Evolutionary conservation across 2,329 filamentous ascomycete species (phyloP).

Genomic region (Knoxdaviesia capensis): DNA sequence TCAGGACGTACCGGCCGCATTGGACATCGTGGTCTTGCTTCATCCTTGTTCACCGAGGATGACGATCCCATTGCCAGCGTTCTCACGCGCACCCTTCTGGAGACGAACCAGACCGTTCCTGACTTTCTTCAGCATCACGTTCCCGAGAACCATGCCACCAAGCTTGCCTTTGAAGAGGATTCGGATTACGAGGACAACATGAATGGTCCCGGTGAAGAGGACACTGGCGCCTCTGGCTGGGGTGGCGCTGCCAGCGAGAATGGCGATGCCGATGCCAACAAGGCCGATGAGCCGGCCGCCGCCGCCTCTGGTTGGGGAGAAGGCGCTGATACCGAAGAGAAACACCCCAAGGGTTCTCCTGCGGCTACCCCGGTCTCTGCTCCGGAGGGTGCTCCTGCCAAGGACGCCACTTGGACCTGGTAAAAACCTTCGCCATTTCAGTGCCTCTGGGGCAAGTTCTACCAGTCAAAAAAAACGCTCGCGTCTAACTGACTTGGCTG

Average conservation of each 20-base stretch:
- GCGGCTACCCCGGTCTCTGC: too few relatives aligned
- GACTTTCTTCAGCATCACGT: constrained; percentile 55
- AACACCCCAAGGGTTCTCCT: too few relatives aligned
- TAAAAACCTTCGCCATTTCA: too few relatives aligned
- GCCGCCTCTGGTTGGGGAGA: constrained; percentile 2
- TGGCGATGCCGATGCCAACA: constrained; percentile 7
- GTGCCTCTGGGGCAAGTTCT: too few relatives aligned
- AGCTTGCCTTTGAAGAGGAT: constrained; percentile 34
- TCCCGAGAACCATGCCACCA: constrained; percentile 29
- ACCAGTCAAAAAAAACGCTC: too few relatives aligned
- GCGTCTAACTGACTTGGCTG: too few relatives aligned
- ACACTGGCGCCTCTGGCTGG: constrained; percentile 5
- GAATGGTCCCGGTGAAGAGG: constrained; percentile 68
- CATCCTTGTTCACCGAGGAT: constrained; percentile 68
- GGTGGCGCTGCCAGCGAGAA: constrained; percentile 5
- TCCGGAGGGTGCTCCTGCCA: too few relatives aligned
- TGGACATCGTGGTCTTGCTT: constrained; percentile 67
- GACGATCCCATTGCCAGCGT: constrained; percentile 55
- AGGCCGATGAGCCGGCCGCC: neutral
- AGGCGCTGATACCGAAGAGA: too few relatives aligned
- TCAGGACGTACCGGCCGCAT: constrained; percentile 82
- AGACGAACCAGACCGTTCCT: constrained; percentile 59
- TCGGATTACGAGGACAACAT: constrained; percentile 22
- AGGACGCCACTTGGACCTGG: too few relatives aligned
- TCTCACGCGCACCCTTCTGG: constrained; percentile 63